Percentiles rank a stretch among this genome's conserved stretches.
phyloP scores from a whole-genome alignment of 1,284 basidiomycete species.

The Phlebopus sp. region DNA sequence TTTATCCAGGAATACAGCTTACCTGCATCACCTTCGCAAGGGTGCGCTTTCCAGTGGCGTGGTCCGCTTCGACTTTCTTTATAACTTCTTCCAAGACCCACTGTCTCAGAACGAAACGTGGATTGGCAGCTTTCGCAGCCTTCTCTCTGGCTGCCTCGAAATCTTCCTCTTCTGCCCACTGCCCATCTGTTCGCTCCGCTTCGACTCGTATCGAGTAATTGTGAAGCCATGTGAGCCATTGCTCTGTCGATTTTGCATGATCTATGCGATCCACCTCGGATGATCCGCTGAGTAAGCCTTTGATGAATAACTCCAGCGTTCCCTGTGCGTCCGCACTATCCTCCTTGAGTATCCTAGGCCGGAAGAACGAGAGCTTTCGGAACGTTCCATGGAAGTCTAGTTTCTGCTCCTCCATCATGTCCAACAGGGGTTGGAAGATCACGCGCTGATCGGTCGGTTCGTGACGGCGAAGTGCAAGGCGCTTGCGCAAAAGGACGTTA shows the following conservation, averaged over 20 bases:
- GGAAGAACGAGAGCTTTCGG: constrained; percentile 67
- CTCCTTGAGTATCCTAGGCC: constrained; percentile 40
- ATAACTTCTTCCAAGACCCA: constrained; percentile 94
- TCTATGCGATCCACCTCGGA: constrained; percentile 45
- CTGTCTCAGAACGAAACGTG: constrained; percentile 86
- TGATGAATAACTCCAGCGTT: constrained; percentile 46
- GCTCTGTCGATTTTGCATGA: constrained; percentile 41
- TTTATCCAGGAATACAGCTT: constrained; percentile 22
- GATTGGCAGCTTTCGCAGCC: constrained; percentile 62
- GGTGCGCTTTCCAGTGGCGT: constrained; percentile 54
- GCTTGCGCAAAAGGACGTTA: constrained; percentile 65
- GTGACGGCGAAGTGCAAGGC: constrained; percentile 66
- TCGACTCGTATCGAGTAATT: constrained; percentile 62
- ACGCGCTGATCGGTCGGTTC: constrained; percentile 57
- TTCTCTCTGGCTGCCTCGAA: constrained; percentile 42
- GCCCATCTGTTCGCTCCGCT: constrained; percentile 47
- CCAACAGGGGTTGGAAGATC: constrained; percentile 63
- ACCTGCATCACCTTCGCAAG: constrained; percentile 76
- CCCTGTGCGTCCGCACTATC: constrained; percentile 17
- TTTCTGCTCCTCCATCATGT: constrained; percentile 64
- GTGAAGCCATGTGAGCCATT: constrained; percentile 68
- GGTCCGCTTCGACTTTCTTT: constrained; percentile 56
- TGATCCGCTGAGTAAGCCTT: constrained; percentile 46
- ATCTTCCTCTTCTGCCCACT: constrained; percentile 33
- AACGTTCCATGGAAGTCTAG: constrained; percentile 87